These are phyloP conservation scores for Talaromyces sp. DNA, from an alignment of 2,329 filamentous ascomycete species.

Conservation along the genomic window DNA sequence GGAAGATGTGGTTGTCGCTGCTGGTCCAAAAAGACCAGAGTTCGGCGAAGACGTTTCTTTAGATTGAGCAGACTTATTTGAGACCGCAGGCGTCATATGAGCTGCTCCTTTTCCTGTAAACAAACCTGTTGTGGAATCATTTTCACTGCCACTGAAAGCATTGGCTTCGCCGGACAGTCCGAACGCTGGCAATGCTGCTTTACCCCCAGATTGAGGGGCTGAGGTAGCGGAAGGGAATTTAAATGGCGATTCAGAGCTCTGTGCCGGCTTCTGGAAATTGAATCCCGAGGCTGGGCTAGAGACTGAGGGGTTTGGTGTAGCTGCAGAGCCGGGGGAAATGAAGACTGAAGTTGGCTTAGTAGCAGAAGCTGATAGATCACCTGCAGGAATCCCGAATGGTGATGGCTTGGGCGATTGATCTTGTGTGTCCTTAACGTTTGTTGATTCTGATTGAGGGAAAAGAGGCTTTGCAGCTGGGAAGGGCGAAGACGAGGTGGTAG, in stretches of 20 bases:
- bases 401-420: neutral
- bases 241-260: neutral
- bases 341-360: neutral
- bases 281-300: neutral
- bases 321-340: neutral
- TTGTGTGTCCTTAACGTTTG: neutral
- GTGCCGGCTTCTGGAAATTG: neutral
- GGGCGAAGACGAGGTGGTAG: neutral
- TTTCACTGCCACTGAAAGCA: too few relatives aligned
- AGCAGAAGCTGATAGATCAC: neutral
- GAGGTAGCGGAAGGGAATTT: neutral
- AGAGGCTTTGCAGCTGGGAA: constrained; percentile 6
- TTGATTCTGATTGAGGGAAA: neutral
- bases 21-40: neutral
- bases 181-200: too few relatives aligned
- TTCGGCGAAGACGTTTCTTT: neutral
- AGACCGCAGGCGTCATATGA: neutral
- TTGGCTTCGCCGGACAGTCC: too few relatives aligned
- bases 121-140: neutral
- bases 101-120: neutral
- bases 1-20: neutral
- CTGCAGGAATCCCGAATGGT: neutral
- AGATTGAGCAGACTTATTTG: neutral
- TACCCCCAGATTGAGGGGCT: too few relatives aligned
- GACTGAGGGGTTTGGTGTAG: neutral